Evolutionary conservation across 2,329 filamentous ascomycete species (phyloP), one percentile per base, ranked within the genome.

Genomic region (Alternaria infectoria): DNA sequence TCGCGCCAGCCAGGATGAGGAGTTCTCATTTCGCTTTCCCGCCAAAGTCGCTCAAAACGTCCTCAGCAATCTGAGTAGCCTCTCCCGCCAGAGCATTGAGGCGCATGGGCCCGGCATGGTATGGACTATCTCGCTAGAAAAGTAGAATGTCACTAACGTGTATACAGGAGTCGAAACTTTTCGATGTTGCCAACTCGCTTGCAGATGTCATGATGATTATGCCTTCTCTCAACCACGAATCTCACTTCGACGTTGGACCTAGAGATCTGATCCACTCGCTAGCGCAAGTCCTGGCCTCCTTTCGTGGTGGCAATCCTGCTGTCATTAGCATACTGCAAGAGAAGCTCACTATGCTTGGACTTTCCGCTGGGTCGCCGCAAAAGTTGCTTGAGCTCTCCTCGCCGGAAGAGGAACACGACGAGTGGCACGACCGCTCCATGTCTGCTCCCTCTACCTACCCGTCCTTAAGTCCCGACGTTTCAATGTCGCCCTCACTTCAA

Each of bases 131-230:
- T 15, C 21, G 9, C 15, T 26, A 7, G 5, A 21, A 9, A 30
- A 12, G 13, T 5, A 45, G 17, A 54, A 62, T 19, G 59, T 26
- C 6, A 36, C 49, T 51, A 11, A 67, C 26, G 6, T 17, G 13
- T 4, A 13, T 23, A 11, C 43, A 79, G 76, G 76, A 79, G 54
- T 75, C 76, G 3, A 79, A 79, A 44, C 62, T 79, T 2, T 79
- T 78, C 59, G 76, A 79, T 26, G 77, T 79, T 9, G 73, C 75
- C 21, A 77, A 77, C 52, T 78, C 76, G 2, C 70, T 79, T 12
- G 76, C 76, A 5, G 76, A 79, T 45, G 76, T 79, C 10, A 79
- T 79, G 76, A 78, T 79, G 51, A 78, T 75, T 28, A 75, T 79
- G 60, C 76, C 76, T 0, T 69, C 72, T 1, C 65, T 77, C 30